Conservation (phyloP, 2,329 filamentous ascomycete species). For the Colletotrichum sp. region DNA sequence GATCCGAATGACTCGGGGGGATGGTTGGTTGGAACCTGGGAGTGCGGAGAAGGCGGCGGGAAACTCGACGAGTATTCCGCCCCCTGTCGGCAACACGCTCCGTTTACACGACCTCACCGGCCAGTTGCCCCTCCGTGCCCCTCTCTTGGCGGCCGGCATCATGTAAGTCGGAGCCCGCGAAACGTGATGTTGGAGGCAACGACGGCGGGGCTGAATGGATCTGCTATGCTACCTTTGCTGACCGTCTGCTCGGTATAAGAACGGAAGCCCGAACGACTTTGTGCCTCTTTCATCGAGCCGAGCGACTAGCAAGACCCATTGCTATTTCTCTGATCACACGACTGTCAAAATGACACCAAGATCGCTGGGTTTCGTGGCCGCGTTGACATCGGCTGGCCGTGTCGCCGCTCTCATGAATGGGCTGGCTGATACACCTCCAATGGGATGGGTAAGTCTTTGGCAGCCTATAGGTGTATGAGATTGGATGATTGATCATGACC, state of each 20-base stretch:
- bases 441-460: constrained; percentile 22
- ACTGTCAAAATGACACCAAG: neutral
- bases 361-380: constrained; percentile 4
- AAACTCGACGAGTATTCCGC: constrained; percentile 12
- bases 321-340: neutral
- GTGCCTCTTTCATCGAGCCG: neutral
- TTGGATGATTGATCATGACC: neutral
- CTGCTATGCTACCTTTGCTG: neutral
- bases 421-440: constrained; percentile 23
- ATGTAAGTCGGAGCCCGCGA: neutral
- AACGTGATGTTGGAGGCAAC: neutral
- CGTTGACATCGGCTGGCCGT: constrained; percentile 1
- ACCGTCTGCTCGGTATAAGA: constrained; percentile 1
- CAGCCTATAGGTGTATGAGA: neutral
- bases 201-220: neutral
- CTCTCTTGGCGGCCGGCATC: constrained; percentile 10
- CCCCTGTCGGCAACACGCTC: neutral
- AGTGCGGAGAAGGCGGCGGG: constrained; percentile 12
- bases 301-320: neutral
- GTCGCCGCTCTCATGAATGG: constrained; percentile 22
- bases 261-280: neutral
- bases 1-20: constrained; percentile 6
- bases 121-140: constrained; percentile 8
- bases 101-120: neutral
- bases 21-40: neutral